Conservation (phyloP, 768 basidiomycete species). For the Galerina marginata region DNA sequence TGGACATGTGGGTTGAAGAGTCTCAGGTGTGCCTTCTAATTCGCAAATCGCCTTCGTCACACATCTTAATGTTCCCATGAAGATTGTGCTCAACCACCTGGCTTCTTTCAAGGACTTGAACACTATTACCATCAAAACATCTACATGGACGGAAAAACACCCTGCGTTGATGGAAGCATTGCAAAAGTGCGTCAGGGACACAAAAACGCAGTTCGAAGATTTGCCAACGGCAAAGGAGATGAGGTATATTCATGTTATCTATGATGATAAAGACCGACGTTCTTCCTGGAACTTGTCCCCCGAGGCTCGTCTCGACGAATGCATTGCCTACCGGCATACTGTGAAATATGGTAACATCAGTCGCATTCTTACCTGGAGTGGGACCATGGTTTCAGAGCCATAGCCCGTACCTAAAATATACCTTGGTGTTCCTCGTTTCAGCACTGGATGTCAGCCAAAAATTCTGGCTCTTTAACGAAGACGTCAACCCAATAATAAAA, state of each 20-base stretch:
- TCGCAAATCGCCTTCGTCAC: background rate
- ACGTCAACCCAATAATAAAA: too few species aligned
- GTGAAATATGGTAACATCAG: too few species aligned
- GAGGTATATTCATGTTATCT: background rate
- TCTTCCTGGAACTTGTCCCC: background rate
- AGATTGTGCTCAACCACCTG: background rate
- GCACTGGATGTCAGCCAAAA: too few species aligned
- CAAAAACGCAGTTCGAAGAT: background rate
- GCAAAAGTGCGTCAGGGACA: background rate
- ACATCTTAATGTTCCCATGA: background rate
- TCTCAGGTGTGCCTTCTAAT: background rate
- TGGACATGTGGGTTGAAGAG: background rate
- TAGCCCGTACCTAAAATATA: too few species aligned
- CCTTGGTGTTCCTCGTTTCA: too few species aligned
- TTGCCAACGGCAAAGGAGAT: background rate
- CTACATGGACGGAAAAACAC: background rate
- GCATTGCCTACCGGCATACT: background rate
- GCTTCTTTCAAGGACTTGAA: background rate
- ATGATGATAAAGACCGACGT: background rate
- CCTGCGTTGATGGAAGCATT: background rate
- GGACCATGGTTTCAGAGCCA: too few species aligned
- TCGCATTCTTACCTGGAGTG: too few species aligned
- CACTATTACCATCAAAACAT: background rate
- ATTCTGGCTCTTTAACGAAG: too few species aligned
- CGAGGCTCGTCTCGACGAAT: too few species aligned